Evolutionary conservation across 2,329 filamentous ascomycete genomes (phyloP), one percentile per base, ranked within the genome.

Genomic region (Cucurbitaria berberidis): DNA sequence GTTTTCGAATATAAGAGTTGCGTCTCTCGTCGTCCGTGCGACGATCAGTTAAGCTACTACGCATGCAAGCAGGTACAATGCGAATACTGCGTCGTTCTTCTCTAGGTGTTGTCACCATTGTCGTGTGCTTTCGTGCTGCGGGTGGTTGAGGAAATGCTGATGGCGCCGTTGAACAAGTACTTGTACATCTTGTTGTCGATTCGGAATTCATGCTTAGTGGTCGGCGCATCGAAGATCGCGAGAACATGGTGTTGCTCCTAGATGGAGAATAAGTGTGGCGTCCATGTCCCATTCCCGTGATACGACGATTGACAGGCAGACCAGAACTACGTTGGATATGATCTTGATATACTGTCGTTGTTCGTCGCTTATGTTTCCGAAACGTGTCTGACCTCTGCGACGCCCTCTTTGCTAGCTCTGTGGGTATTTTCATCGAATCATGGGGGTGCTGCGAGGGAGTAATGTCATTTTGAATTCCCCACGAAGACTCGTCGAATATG

Each of bases 391-490:
- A 71, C 11, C 66, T 60, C 29, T 69, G 68, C 1, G 76, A 77
- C 2, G 65, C 55, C 30, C 72, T 63, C 53, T 67, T 64, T 9
- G 74, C 71, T 32, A 78, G 69, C 46, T 77, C 74, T 15, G 76
- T 74, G 5, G 77, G 70, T 13, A 77, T 69, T 15, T 74, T 77
- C 68, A 79, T 79, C 48, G 76, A 78, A 44, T 78, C 74, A 47
- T 75, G 72, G 6, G 76, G 76, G 19, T 67, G 73, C 53, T 77
- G 74, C 27, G 74, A 69, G 2, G 69, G 70, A 32, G 67, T 62
- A 32, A 71, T 67, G 16, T 69, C 67, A 13, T 66, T 54, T 22
- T 59, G 55, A 8, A 68, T 67, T 8, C 76, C 76, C 67, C 66
- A 77, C 21, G 74, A 69, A 9, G 77, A 77, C 16, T 74, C 70